Base-by-base conservation (phyloP, 176 grass and related monocot genomes). In the Pontederia crassipes region DNA sequence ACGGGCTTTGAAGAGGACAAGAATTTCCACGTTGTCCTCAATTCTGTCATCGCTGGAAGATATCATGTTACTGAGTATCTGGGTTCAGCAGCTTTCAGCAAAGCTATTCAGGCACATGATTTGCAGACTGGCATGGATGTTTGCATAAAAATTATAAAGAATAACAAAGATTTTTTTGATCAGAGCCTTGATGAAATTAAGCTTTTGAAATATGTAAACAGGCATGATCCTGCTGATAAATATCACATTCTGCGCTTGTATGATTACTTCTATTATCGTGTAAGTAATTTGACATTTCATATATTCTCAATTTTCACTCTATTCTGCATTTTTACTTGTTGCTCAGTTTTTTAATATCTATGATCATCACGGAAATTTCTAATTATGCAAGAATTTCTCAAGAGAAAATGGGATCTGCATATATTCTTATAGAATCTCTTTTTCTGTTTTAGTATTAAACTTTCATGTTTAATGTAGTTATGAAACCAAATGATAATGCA, bases 151-250 rank as follows among this genome's bases (percentile, higher is more conserved):
- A 92, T 98, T 59, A 98, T 98, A 59, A 98, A 98, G 79, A 98
- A 98, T 60, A 98, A 98, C 74, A 98, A 98, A 85, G 94, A 98
- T 88, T 98, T 98, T 79, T 98, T 98, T 14, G 94, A 98, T 51
- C 94, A 98, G 65, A 98, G 94, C 62, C 80, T 98, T 67, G 94
- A 98, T 81, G 94, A 98, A 79, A 98, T 98, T 82, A 98, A 98
- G 72, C 94, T 98, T 67, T 77, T 98, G 79, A 98, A 98, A 75
- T 89, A 85, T 86, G 88, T 98, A 35, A 98, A 92, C 78, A 98
- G 89, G 74, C 81, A 98, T 81, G 94, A 98, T 62, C 94, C 94
- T 62, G 82, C 74, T 11, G 94, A 98, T 77, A 98, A 86, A 71
- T 83, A 83, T 57, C 94, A 98, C 74, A 76, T 98, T 64, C 59